phyloP scores from a whole-genome alignment of 345 rosid genomes.

The Euphorbia lathyris region DNA sequence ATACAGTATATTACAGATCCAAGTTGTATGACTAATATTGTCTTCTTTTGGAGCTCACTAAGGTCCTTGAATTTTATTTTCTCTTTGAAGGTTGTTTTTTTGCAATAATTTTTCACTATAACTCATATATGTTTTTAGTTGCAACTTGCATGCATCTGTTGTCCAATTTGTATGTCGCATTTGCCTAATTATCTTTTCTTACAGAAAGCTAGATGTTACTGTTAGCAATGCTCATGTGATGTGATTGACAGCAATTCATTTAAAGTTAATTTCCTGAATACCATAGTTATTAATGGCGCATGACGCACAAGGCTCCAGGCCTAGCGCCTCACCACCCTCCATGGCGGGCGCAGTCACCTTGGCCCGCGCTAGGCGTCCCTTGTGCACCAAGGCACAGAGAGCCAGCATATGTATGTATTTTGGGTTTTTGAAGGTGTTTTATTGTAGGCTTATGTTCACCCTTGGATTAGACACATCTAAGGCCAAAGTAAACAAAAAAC shows the following conservation, averaged over 20 bases:
- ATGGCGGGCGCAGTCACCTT: too few relatives aligned
- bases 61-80: background rate
- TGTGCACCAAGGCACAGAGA: too few relatives aligned
- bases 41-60: background rate
- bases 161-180: background rate
- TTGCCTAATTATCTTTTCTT: background rate
- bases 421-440: too few relatives aligned
- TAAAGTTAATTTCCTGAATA: background rate
- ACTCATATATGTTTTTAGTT: background rate
- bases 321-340: too few relatives aligned
- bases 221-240: background rate
- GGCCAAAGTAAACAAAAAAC: too few relatives aligned
- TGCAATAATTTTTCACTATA: background rate
- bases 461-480: too few relatives aligned
- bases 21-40: background rate
- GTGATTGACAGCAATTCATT: background rate
- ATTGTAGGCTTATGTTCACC: too few relatives aligned
- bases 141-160: background rate
- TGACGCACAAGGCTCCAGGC: too few relatives aligned
- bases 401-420: too few relatives aligned
- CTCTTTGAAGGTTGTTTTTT: background rate
- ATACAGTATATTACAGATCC: background rate
- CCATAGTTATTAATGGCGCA: too few relatives aligned
- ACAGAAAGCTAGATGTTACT: slow-evolving; percentile 1
- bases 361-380: too few relatives aligned